Conservation (phyloP, 257 asterid genomes). For the Plantago ovata region DNA sequence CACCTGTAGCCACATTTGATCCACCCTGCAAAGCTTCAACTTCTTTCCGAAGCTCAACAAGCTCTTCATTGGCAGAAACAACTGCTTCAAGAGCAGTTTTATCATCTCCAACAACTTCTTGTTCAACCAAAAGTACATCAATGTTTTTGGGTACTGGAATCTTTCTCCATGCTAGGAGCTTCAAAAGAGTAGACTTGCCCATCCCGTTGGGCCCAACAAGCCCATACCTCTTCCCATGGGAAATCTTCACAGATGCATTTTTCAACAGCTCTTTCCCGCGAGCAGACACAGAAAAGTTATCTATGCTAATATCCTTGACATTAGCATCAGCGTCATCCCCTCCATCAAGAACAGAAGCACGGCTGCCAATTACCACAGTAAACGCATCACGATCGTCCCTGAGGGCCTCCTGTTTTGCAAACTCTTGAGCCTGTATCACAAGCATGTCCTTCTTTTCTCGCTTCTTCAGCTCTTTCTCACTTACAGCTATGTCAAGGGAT, state of each 20-base stretch:
- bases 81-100: conserved; percentile 53
- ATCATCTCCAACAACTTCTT: conserved; percentile 57
- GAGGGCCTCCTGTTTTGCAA: conserved; percentile 62
- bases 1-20: conserved; percentile 25
- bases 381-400: conserved; percentile 72
- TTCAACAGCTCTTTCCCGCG: conserved; percentile 65
- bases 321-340: conserved; percentile 66
- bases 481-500: conserved; percentile 39
- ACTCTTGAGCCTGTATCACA: conserved; percentile 45
- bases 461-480: conserved; percentile 49
- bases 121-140: conserved; percentile 57
- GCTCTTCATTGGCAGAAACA: conserved; percentile 65
- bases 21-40: conserved; percentile 45
- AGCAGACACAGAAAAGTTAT: conserved; percentile 63
- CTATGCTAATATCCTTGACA: conserved; percentile 61
- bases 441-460: conserved; percentile 58
- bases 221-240: conserved; percentile 74
- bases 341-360: conserved; percentile 60
- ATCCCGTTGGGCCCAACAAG: conserved; percentile 67
- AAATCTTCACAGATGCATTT: conserved; percentile 51
- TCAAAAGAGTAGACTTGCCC: conserved; percentile 63
- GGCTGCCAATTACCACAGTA: conserved; percentile 65
- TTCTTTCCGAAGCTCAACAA: conserved; percentile 45
- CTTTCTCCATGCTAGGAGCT: conserved; percentile 59
- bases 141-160: conserved; percentile 58